These are phyloP conservation scores for Perilla frutescens DNA, from an alignment of 257 asterid genomes.

Conservation along the genomic window DNA sequence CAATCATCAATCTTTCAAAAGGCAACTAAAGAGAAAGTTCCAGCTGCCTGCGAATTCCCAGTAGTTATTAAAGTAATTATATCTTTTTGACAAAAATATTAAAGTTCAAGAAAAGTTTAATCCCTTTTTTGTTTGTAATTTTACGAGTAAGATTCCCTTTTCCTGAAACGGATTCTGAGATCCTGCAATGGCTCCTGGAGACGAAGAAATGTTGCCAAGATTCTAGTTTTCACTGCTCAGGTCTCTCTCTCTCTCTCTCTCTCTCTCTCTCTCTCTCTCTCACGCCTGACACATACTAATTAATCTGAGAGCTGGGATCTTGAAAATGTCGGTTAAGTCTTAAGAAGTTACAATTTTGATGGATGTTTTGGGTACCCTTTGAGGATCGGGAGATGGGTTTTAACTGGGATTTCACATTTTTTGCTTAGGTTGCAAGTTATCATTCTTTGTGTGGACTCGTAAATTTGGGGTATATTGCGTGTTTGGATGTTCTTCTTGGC, in stretches of 20 bases:
- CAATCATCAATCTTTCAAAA: slow-evolving; percentile 30
- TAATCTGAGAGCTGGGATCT: slow-evolving; percentile 32
- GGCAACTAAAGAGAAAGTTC: slow-evolving; percentile 25
- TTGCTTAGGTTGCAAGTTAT: slow-evolving; percentile 34
- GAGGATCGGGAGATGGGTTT: slow-evolving; percentile 19
- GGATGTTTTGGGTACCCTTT: slow-evolving; percentile 14
- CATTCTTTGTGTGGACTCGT: slow-evolving; percentile 15
- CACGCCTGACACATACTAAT: neutral
- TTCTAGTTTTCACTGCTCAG: slow-evolving; percentile 22
- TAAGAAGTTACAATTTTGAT: neutral
- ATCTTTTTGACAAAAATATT: neutral
- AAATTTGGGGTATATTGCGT: slow-evolving; percentile 40
- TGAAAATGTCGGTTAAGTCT: slow-evolving; percentile 24
- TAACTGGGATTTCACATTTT: slow-evolving; percentile 7
- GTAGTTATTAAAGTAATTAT: neutral
- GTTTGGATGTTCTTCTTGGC: slow-evolving; percentile 24
- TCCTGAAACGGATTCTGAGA: slow-evolving; percentile 17
- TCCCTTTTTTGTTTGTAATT: slow-evolving; percentile 2
- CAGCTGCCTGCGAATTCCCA: slow-evolving; percentile 36
- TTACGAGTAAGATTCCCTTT: slow-evolving; percentile 15
- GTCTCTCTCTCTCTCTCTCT: slow-evolving; percentile 31
- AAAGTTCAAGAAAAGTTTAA: slow-evolving; percentile 24
- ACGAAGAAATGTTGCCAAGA: slow-evolving; percentile 13
- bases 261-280: slow-evolving; percentile 1
- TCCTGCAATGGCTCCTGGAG: neutral